These are phyloP conservation scores for Lecanicillium sp. DNA, from an alignment of 2,329 filamentous ascomycete genomes.

Conservation along the genomic window DNA sequence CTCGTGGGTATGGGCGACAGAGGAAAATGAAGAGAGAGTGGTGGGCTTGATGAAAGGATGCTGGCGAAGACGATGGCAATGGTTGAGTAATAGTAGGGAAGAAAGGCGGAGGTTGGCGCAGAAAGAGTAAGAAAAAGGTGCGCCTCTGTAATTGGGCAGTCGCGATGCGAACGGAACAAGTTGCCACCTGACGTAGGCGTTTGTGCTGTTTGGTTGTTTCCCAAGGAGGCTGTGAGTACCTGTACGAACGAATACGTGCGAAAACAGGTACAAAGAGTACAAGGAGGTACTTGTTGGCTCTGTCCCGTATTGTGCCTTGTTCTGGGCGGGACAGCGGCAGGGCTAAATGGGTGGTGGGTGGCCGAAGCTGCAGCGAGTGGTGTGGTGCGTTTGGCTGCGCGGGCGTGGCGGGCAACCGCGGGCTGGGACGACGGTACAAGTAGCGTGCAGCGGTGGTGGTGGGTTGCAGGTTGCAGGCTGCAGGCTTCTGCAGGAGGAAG, in stretches of 20 bases:
- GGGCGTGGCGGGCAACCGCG: background rate
- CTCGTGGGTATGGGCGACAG: background rate
- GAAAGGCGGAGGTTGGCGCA: background rate
- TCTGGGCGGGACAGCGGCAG: background rate
- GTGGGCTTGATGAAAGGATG: conserved; percentile 10
- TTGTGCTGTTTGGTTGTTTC: background rate
- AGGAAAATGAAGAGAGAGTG: background rate
- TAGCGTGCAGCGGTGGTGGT: conserved; percentile 1
- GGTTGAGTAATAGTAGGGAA: conserved; percentile 1
- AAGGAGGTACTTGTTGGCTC: too few species aligned
- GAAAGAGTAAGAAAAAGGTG: background rate
- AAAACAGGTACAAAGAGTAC: too few species aligned
- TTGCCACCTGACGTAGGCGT: conserved; percentile 12
- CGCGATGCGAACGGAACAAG: conserved; percentile 12
- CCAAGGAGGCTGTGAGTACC: background rate
- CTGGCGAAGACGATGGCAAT: conserved; percentile 11
- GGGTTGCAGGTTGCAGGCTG: background rate
- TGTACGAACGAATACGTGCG: too few species aligned
- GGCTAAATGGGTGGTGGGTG: background rate
- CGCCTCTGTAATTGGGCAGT: background rate
- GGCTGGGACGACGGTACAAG: background rate
- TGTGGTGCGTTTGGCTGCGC: background rate
- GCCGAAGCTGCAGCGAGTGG: background rate
- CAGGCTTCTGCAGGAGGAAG: background rate
- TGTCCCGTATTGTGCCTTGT: too few species aligned